These are phyloP conservation scores for Thalassiosira profunda DNA, from an alignment of 108 stramenopile species.

Conservation along the genomic window DNA sequence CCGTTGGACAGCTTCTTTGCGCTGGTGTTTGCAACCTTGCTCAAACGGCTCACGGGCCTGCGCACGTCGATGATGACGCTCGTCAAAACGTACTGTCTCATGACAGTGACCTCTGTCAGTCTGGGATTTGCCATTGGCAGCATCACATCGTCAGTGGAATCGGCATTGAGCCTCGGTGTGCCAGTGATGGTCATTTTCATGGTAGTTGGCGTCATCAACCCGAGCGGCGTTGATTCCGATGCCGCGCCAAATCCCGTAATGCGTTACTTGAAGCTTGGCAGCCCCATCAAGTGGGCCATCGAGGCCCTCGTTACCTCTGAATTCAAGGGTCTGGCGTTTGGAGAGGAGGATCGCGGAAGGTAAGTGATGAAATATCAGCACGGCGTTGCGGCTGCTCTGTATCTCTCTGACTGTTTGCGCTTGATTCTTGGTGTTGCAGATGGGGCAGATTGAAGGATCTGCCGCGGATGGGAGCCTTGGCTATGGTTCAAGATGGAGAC, in stretches of 20 bases:
- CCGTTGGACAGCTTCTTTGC: constrained; percentile 77
- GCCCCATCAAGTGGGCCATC: constrained; percentile 83
- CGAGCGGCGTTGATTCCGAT: constrained; percentile 70
- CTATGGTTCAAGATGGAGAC: constrained; percentile 83
- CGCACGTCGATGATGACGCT: constrained; percentile 56
- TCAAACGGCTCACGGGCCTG: constrained; percentile 65
- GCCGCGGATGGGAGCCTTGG: constrained; percentile 84
- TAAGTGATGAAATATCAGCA: too few species aligned
- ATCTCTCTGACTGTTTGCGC: too few species aligned
- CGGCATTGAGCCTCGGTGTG: constrained; percentile 64
- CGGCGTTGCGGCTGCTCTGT: too few species aligned
- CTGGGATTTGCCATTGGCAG: constrained; percentile 89
- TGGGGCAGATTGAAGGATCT: constrained; percentile 57
- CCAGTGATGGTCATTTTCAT: constrained; percentile 61
- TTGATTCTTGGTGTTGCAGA: too few species aligned
- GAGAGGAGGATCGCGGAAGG: constrained; percentile 32
- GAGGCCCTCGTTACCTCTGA: constrained; percentile 81
- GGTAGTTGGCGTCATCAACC: constrained; percentile 87
- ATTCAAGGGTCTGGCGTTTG: constrained; percentile 78
- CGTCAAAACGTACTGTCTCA: constrained; percentile 68
- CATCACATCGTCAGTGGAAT: constrained; percentile 53
- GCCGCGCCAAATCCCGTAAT: constrained; percentile 55
- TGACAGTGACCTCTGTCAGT: constrained; percentile 80
- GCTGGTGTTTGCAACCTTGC: constrained; percentile 62
- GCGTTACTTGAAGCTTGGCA: constrained; percentile 48